phyloP scores from a whole-genome alignment of 202 grass and related monocot species.

The Carex arenaria region DNA sequence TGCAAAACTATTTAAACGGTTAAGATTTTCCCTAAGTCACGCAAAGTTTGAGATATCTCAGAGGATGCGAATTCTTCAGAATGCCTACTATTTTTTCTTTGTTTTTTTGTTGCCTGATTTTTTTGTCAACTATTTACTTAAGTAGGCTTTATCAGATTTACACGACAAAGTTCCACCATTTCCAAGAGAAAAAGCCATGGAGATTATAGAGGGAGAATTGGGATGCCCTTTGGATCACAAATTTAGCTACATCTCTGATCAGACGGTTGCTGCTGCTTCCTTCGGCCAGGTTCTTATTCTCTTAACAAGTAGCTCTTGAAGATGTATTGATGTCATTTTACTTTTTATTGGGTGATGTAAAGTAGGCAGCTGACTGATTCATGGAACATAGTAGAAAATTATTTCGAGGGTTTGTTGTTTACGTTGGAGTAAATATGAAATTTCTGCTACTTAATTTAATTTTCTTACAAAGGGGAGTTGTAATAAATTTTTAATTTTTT shows the following conservation, averaged over 20 bases:
- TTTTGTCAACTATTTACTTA: constrained; percentile 14
- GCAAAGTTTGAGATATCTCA: too few relatives aligned
- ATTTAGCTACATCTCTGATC: constrained; percentile 81
- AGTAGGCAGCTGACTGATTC: not conserved
- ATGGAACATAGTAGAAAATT: not conserved
- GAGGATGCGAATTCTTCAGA: not conserved
- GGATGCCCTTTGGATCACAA: constrained; percentile 40
- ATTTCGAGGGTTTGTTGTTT: not conserved
- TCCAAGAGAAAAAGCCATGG: constrained; percentile 61
- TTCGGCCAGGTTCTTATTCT: constrained; percentile 70
- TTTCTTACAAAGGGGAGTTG: not conserved
- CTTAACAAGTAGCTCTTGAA: not conserved
- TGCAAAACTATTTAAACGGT: too few relatives aligned
- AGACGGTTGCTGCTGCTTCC: constrained; percentile 78
- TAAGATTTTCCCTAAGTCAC: too few relatives aligned
- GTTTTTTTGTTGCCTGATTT: not conserved
- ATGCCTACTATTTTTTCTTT: constrained; percentile 11
- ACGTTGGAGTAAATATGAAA: not conserved
- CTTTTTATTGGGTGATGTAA: constrained; percentile 1
- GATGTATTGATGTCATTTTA: not conserved
- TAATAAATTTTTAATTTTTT: too few relatives aligned
- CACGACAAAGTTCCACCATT: constrained; percentile 90
- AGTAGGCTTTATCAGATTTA: constrained; percentile 74
- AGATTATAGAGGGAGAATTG: constrained; percentile 78
- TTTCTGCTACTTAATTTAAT: not conserved